phyloP scores from a whole-genome alignment of 75 land plant genomes.

The Ceratopteris richardii region DNA sequence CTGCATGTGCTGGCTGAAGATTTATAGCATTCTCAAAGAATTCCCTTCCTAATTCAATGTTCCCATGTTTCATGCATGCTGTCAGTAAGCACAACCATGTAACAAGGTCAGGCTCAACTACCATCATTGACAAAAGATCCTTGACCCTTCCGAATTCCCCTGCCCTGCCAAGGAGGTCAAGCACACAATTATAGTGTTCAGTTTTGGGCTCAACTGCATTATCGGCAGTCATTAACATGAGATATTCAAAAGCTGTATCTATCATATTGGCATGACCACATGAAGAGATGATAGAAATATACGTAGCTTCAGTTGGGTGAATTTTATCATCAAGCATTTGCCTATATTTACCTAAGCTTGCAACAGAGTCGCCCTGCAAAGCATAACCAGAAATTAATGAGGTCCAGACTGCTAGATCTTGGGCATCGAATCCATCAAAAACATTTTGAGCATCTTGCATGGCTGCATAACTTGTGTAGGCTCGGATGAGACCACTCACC shows the following conservation, averaged over 20 bases:
- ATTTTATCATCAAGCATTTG: constrained; percentile 5
- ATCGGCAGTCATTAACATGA: not conserved
- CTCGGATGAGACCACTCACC: not conserved
- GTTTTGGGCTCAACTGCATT: not conserved
- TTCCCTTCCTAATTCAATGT: not conserved
- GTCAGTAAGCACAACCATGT: not conserved
- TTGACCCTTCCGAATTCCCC: not conserved
- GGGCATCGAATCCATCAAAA: not conserved
- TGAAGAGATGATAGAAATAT: constrained; percentile 12
- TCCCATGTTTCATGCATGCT: not conserved
- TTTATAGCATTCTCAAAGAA: not conserved
- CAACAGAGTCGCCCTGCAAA: not conserved
- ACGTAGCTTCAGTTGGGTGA: constrained; percentile 13
- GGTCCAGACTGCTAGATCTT: not conserved
- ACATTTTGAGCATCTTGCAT: not conserved
- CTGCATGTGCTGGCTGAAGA: not conserved
- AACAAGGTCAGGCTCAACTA: not conserved
- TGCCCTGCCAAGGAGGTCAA: constrained; percentile 1
- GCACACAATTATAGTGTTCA: not conserved
- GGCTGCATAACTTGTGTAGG: not conserved
- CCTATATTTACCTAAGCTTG: constrained; percentile 11
- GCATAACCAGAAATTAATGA: constrained; percentile 2
- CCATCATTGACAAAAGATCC: constrained; percentile 1
- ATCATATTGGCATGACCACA: constrained; percentile 11
- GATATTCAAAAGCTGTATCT: not conserved